phyloP scores from a whole-genome alignment of 495 filamentous ascomycete genomes.

The Penicillium waksmanii region DNA sequence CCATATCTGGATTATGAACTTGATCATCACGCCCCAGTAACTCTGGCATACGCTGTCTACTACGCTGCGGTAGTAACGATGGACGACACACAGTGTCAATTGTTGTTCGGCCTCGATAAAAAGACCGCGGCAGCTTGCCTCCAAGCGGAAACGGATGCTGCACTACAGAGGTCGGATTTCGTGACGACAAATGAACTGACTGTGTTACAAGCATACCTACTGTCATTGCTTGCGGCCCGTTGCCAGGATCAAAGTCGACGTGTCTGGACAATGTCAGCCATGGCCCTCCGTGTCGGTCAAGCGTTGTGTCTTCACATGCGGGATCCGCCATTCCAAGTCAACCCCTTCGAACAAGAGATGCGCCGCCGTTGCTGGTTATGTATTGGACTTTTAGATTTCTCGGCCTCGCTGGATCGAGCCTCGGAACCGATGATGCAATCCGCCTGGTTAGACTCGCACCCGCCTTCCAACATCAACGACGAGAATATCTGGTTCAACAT shows the following conservation, averaged over 20 bases:
- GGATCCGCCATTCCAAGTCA: conserved; percentile 37
- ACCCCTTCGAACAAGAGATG: conserved; percentile 39
- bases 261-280: conserved; percentile 64
- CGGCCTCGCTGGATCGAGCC: conserved; percentile 38
- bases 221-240: conserved; percentile 53
- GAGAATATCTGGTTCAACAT: conserved; percentile 36
- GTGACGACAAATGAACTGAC: conserved; percentile 57
- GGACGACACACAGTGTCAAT: conserved; percentile 42
- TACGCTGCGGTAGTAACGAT: conserved; percentile 54
- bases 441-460: conserved; percentile 32
- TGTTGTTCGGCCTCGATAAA: conserved; percentile 46
- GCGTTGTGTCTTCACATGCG: conserved; percentile 63
- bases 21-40: conserved; percentile 40
- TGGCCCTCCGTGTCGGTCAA: conserved; percentile 70
- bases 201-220: conserved; percentile 59
- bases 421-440: conserved; percentile 47
- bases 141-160: conserved; percentile 51
- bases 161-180: conserved; percentile 55
- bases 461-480: conserved; percentile 39
- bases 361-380: conserved; percentile 41
- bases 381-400: conserved; percentile 42
- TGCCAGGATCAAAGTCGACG: conserved; percentile 43
- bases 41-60: conserved; percentile 55
- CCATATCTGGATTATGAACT: conserved; percentile 39
- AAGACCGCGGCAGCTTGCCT: conserved; percentile 44